Evolutionary conservation across 352 stramenopile genomes (phyloP), one percentile per base, ranked within the genome.

Genomic region (Phytophthora constricta): DNA sequence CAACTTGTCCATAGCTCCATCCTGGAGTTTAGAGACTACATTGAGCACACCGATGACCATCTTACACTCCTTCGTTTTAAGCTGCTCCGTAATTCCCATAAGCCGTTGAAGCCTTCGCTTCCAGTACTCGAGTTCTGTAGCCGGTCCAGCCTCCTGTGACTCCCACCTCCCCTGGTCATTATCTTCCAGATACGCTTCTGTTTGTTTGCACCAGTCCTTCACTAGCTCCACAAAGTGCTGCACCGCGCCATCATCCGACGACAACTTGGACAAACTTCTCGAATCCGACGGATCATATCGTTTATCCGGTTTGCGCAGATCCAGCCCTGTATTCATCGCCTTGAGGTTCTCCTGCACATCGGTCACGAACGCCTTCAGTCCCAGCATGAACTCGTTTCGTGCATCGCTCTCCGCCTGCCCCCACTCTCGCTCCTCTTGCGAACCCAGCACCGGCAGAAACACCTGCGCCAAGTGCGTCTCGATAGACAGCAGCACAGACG

Each of bases 291-390:
- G 66, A 53, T 95, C 85, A 53, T 93, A 94, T 34, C 76, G 70
- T 57, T 92, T 92, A 65, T 97, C 85, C 7, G 92, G 88, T 57
- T 97, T 96, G 16, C 82, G 83, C 45, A 97, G 66, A 57, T 97
- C 91, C 2, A 98, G 75, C 0, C 91, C 92, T 2, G 88, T 92
- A 57, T 74, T 93, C 77, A 98, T 93, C 39, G 80, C 90, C 65
- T 96, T 96, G 27, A 97, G 68, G 62, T 93, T 96, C 46, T 97
- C 89, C 49, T 97, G 87, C 7, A 97, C 81, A 58, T 96, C 86
- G 11, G 79, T 87, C 8, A 90, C 79, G 46, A 98, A 97, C 2
- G 73, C 79, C 57, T 89, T 87, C 26, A 96, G 70, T 0, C 80
- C 82, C 49, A 92, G 76, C 72, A 95, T 86, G 58, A 97, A 97